Percentiles rank a stretch among this genome's conserved stretches.
Conservation (phyloP, 768 basidiomycete species). For the Leucosporidium scottii region DNA sequence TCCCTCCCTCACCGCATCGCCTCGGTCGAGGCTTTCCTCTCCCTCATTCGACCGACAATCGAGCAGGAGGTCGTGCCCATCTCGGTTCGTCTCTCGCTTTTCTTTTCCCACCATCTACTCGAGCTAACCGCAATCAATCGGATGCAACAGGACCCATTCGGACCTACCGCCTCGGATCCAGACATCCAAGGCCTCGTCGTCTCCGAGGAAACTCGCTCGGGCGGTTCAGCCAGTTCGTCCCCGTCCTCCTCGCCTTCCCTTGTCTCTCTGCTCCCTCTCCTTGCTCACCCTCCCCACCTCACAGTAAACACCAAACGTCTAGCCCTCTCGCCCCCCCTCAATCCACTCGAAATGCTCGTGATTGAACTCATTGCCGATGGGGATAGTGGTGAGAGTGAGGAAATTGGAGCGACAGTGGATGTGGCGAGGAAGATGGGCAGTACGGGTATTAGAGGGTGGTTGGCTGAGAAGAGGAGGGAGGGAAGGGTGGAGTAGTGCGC, state of each 20-base stretch:
- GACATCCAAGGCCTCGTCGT: conserved; percentile 89
- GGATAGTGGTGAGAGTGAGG: not conserved
- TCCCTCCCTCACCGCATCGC: conserved; percentile 53
- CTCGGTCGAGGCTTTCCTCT: conserved; percentile 61
- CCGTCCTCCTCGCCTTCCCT: not conserved
- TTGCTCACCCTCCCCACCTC: not conserved
- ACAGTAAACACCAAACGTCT: conserved; percentile 61
- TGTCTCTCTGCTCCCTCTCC: conserved; percentile 2
- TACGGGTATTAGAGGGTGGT: conserved; percentile 85
- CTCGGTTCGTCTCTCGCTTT: conserved; percentile 21
- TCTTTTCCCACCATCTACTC: not conserved
- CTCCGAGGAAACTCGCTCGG: conserved; percentile 74
- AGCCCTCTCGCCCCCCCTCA: conserved; percentile 45
- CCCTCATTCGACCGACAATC: conserved; percentile 61
- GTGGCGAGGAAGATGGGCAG: conserved; percentile 87
- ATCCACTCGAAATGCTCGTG: conserved; percentile 57
- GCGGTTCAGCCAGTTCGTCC: conserved; percentile 65
- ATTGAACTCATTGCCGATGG: conserved; percentile 59
- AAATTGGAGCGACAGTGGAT: conserved; percentile 54
- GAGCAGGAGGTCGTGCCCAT: conserved; percentile 65
- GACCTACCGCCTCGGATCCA: conserved; percentile 80
- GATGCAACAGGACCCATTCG: conserved; percentile 63
- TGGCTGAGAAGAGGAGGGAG: conserved; percentile 43
- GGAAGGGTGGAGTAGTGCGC: too few relatives aligned
- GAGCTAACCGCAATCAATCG: not conserved